Evolutionary conservation across 345 rosid genomes (phyloP).

Genomic region (Gossypium herbaceum): DNA sequence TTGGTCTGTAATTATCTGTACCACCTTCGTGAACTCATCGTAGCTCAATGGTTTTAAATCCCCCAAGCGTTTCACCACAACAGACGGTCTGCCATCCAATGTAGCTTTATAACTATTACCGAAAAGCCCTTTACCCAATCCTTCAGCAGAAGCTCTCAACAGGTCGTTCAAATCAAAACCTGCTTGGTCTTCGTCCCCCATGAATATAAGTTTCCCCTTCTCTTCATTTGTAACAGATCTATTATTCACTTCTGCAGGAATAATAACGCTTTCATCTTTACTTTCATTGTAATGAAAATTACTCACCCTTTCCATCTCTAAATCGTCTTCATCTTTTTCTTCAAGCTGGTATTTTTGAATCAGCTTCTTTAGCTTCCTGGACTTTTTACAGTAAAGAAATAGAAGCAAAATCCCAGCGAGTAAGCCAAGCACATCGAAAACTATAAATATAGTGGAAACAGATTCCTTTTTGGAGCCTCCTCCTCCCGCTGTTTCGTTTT

Average conservation of each 20-base stretch:
- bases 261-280: not conserved
- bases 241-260: not conserved
- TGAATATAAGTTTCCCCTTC: conserved; percentile 33
- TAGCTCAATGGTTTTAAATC: conserved; percentile 43
- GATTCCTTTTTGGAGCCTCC: conserved; percentile 10
- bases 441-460: conserved; percentile 18
- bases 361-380: conserved; percentile 22
- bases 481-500: not conserved
- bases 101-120: conserved; percentile 45
- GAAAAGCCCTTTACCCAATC: conserved; percentile 45
- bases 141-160: conserved; percentile 48
- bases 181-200: conserved; percentile 18
- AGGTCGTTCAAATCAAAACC: conserved; percentile 37
- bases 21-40: conserved; percentile 38
- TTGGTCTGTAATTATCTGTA: conserved; percentile 24
- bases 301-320: not conserved
- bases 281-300: not conserved
- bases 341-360: not conserved
- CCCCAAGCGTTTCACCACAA: conserved; percentile 42
- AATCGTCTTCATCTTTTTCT: not conserved
- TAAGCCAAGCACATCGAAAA: conserved; percentile 32
- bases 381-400: conserved; percentile 30
- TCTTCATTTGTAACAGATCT: conserved; percentile 10
- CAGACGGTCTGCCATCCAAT: conserved; percentile 27
- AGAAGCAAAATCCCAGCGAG: conserved; percentile 33